Conservation (phyloP, 768 basidiomycete genomes). For the Cyathus striatus region DNA sequence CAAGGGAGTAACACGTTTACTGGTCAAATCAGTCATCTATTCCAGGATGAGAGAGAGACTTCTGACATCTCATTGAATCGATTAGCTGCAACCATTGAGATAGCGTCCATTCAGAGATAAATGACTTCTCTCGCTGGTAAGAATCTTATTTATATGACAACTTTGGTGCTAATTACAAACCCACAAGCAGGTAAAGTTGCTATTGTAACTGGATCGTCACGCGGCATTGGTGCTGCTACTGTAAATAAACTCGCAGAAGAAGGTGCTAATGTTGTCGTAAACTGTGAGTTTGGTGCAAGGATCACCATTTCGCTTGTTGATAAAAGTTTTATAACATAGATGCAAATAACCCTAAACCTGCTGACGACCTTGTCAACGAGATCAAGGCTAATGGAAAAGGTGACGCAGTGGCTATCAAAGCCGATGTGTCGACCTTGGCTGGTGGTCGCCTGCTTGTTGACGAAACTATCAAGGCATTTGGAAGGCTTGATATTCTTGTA, state of each 20-base stretch:
- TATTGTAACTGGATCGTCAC: constrained; percentile 56
- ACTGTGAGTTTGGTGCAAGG: constrained; percentile 24
- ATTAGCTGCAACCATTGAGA: no score
- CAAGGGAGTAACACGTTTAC: no score
- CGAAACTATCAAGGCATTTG: constrained; percentile 42
- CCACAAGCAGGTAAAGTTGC: constrained; percentile 38
- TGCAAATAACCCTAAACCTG: constrained; percentile 31
- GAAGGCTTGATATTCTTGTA: constrained; percentile 53
- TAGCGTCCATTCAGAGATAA: no score
- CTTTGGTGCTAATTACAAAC: neutral
- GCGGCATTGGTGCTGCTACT: constrained; percentile 55
- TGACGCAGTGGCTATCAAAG: constrained; percentile 44
- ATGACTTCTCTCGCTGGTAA: constrained; percentile 21
- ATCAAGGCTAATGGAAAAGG: constrained; percentile 42
- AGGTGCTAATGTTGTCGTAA: constrained; percentile 55
- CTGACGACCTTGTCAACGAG: constrained; percentile 38
- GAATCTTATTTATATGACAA: neutral
- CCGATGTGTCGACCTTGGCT: constrained; percentile 42
- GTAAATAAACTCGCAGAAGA: constrained; percentile 46
- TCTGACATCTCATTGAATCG: no score
- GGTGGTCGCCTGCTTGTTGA: constrained; percentile 43
- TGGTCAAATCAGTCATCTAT: no score
- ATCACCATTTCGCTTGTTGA: neutral
- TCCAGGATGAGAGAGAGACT: no score
- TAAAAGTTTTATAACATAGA: constrained; percentile 17